Percentiles rank a stretch among this genome's conserved stretches.
Conservation (phyloP, 2,329 filamentous ascomycete species). For the Pyricularia pennisetigena region DNA sequence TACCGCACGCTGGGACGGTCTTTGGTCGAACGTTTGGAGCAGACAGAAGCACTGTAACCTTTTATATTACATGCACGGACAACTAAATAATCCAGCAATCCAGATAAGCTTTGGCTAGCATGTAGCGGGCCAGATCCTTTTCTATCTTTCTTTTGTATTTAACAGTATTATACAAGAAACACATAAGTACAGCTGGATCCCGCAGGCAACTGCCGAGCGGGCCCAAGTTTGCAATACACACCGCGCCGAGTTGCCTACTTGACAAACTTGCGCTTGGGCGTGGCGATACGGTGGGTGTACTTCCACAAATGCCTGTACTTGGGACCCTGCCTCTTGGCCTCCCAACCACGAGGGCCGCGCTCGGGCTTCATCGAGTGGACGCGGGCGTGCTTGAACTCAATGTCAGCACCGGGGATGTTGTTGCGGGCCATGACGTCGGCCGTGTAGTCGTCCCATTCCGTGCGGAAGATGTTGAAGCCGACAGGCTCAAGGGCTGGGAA, state of each 20-base stretch:
- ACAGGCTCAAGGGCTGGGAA: slow-evolving; percentile 57
- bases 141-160: not conserved
- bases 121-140: not conserved
- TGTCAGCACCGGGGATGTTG: slow-evolving; percentile 62
- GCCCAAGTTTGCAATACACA: not conserved
- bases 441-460: slow-evolving; percentile 81
- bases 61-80: no score
- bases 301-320: slow-evolving; percentile 58
- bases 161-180: slow-evolving; percentile 4
- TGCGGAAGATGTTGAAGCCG: slow-evolving; percentile 81
- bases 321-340: slow-evolving; percentile 53
- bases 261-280: slow-evolving; percentile 16
- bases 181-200: not conserved
- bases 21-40: not conserved
- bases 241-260: slow-evolving; percentile 7
- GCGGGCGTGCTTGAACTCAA: slow-evolving; percentile 78
- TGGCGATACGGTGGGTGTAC: slow-evolving; percentile 48
- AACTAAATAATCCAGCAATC: not conserved
- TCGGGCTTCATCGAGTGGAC: slow-evolving; percentile 57
- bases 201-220: not conserved
- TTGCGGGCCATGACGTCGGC: slow-evolving; percentile 78
- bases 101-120: not conserved
- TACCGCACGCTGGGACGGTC: no score
- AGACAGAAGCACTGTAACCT: not conserved
- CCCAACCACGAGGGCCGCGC: slow-evolving; percentile 53